Percentiles rank a stretch among this genome's conserved stretches.
Conservation (phyloP, 805 yeast genomes). For the Pichia manshurica region DNA sequence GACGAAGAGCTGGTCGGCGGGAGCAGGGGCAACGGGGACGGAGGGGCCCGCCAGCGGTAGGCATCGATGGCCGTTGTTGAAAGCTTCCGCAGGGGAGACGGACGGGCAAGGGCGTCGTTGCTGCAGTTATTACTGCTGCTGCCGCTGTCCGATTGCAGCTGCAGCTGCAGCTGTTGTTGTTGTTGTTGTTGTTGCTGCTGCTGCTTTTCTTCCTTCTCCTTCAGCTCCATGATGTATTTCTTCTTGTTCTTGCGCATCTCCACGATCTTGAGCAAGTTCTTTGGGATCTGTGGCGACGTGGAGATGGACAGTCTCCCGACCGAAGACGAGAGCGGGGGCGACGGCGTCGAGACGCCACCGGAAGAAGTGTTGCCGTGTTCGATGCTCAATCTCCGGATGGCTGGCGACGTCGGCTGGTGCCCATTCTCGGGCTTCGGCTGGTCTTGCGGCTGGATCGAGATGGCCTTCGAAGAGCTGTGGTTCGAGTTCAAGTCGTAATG, state of each 20-base stretch:
- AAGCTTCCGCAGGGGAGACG: neutral
- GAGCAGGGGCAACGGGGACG: neutral
- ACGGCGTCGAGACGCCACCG: neutral
- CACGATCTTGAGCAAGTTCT: slow-evolving; percentile 48
- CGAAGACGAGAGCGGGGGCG: neutral
- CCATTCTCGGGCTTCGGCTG: neutral
- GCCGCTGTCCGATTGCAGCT: too few species aligned
- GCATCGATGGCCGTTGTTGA: neutral
- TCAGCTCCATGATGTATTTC: neutral
- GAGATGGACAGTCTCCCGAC: slow-evolving; percentile 40
- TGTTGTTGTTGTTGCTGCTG: too few species aligned
- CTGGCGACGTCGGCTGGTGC: neutral
- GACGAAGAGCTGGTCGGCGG: too few species aligned
- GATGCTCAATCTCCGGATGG: slow-evolving; percentile 2
- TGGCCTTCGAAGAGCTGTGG: slow-evolving; percentile 3
- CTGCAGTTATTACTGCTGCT: too few species aligned
- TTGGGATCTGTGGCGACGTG: slow-evolving; percentile 67
- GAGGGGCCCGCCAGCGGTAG: neutral
- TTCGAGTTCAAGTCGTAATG: neutral
- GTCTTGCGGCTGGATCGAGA: neutral
- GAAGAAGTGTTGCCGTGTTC: neutral
- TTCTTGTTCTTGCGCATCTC: slow-evolving; percentile 36
- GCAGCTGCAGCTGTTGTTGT: too few species aligned
- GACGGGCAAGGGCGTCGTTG: too few species aligned
- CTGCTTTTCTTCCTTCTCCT: neutral